Evolutionary conservation across 129 eudicot species (phyloP), one percentile per base, ranked within the genome.

Genomic region (Lactuca sativa): DNA sequence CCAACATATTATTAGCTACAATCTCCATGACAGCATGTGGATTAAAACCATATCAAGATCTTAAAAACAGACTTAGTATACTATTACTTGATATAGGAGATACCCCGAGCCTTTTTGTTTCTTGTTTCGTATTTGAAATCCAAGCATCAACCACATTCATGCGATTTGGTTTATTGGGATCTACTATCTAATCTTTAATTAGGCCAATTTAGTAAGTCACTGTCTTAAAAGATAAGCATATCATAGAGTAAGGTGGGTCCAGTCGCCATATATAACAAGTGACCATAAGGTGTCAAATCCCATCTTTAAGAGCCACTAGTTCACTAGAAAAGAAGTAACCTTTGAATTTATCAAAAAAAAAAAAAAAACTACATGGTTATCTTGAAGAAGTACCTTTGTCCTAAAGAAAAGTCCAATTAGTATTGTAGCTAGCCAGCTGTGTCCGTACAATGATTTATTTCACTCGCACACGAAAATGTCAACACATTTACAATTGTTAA

Each of bases 391-490:
- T 64, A 75, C 73, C 69, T 49, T 47, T 74, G 71, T 77, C 76
- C 85, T 70, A 62, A 81, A 72, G 75, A 80, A 70, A 54, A 62
- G 71, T 78, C 70, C 84, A 74, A 25, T 25, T 25, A 83, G 62
- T n/a, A 53, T 38, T 54, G 60, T 67, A 74, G 77, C 78, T 71
- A 73, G 81, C 88, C 75, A 59, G 44, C 69, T 75, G 78, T 67
- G 58, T 48, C 70, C 72, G 85, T 83, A 76, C 82, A 73, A 78
- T 86, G 66, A 81, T 76, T 81, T 56, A 34, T 51, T 67, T 62
- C 31, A 40, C 51, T 49, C 41, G 18, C 44, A 47, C 59, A 15
- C 10, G 60, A 57, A 67, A 73, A 56, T 62, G 43, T 60, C 10
- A 11, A 13, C 64, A 40, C 44, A 18, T 55, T 57, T 33, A 25